Evolutionary conservation across 306 rosid genomes (phyloP).

Genomic region (Cicer judaicum): DNA sequence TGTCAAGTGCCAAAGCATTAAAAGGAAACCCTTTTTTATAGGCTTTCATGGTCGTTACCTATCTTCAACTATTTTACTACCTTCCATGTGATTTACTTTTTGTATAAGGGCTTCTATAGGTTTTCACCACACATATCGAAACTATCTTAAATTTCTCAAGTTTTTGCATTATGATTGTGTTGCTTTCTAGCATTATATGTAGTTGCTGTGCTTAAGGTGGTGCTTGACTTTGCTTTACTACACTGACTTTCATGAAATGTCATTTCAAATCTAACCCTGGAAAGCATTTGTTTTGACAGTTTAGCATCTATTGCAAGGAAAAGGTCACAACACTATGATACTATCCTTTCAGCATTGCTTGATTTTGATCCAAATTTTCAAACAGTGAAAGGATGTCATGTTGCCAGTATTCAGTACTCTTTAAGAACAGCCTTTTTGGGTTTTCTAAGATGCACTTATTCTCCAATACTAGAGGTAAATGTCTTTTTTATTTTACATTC

Average conservation of each 20-base stretch:
- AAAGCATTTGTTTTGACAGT: conserved; percentile 60
- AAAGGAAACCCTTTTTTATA: neutral
- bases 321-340: conserved; percentile 75
- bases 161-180: conserved; percentile 26
- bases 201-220: conserved; percentile 36
- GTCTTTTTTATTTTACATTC: conserved; percentile 29
- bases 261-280: conserved; percentile 44
- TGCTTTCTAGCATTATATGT: conserved; percentile 36
- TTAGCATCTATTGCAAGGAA: conserved; percentile 87
- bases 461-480: conserved; percentile 79
- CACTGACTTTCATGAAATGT: conserved; percentile 12
- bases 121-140: too few species aligned
- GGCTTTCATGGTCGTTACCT: neutral
- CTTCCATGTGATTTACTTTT: neutral
- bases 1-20: conserved; percentile 6
- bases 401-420: conserved; percentile 81
- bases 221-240: neutral
- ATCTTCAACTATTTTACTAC: neutral
- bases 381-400: conserved; percentile 71
- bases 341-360: conserved; percentile 70
- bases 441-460: conserved; percentile 84
- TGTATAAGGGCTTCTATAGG: too few species aligned
- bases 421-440: conserved; percentile 91
- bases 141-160: neutral
- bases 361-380: conserved; percentile 81